Evolutionary conservation across 805 yeast genomes (phyloP).

Genomic region (Cyberlindnera japonica): DNA sequence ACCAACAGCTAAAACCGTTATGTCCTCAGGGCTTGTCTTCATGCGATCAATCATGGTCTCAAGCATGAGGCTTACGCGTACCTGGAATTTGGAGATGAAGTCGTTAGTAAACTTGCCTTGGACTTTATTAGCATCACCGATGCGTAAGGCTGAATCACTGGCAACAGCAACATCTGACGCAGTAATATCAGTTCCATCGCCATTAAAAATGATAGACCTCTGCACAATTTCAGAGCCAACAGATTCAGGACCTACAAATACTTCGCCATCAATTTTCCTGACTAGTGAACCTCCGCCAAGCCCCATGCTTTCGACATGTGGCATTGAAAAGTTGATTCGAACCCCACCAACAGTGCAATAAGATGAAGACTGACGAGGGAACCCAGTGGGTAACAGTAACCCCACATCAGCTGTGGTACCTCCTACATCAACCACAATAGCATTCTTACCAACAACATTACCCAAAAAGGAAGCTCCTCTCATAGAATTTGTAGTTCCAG

Average conservation of each 20-base stretch:
- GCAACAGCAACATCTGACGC: constrained; percentile 36
- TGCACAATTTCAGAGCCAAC: constrained; percentile 36
- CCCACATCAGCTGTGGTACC: constrained; percentile 54
- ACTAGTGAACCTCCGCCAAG: constrained; percentile 50
- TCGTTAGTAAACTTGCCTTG: not conserved
- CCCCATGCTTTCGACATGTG: constrained; percentile 47
- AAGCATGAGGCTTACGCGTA: constrained; percentile 26
- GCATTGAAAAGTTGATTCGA: constrained; percentile 47
- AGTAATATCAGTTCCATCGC: constrained; percentile 39
- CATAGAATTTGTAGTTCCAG: constrained; percentile 49
- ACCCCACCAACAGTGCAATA: constrained; percentile 45
- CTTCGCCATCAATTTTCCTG: constrained; percentile 22
- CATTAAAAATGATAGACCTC: constrained; percentile 40
- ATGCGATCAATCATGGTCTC: constrained; percentile 41
- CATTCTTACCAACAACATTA: constrained; percentile 25
- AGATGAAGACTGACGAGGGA: constrained; percentile 45
- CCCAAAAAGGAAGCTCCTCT: constrained; percentile 46
- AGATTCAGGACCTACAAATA: constrained; percentile 46
- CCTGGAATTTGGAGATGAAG: constrained; percentile 15
- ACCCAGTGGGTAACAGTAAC: constrained; percentile 40
- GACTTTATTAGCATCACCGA: constrained; percentile 30
- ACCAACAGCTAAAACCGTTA: constrained; percentile 44
- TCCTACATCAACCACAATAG: constrained; percentile 44
- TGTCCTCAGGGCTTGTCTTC: constrained; percentile 41
- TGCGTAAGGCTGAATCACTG: constrained; percentile 14